These are phyloP conservation scores for Daldinia sp. DNA, from an alignment of 2,329 filamentous ascomycete genomes.

Conservation along the genomic window DNA sequence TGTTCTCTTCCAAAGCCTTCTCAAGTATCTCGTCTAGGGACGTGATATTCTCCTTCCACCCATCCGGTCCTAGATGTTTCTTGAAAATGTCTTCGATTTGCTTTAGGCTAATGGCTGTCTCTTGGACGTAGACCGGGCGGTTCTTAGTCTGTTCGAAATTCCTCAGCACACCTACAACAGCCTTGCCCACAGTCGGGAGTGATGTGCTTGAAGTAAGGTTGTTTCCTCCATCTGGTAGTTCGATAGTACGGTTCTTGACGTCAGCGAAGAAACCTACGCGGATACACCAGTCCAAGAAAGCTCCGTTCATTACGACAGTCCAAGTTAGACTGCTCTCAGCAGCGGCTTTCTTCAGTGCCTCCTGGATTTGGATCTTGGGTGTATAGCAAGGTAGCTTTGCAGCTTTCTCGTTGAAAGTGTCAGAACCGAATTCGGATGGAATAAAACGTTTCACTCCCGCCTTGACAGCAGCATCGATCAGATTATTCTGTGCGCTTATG, in stretches of 20 bases:
- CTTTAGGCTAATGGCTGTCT: slow-evolving; percentile 62
- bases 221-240: slow-evolving; percentile 65
- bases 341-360: slow-evolving; percentile 57
- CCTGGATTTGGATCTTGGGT: slow-evolving; percentile 60
- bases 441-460: slow-evolving; percentile 72
- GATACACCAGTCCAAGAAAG: slow-evolving; percentile 71
- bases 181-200: slow-evolving; percentile 60
- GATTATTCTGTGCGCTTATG: slow-evolving; percentile 56
- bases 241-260: slow-evolving; percentile 55
- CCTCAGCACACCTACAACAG: slow-evolving; percentile 61
- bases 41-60: slow-evolving; percentile 46
- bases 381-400: slow-evolving; percentile 63
- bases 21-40: slow-evolving; percentile 46
- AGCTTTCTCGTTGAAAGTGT: slow-evolving; percentile 55
- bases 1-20: slow-evolving; percentile 48
- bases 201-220: slow-evolving; percentile 61
- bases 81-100: slow-evolving; percentile 56
- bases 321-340: slow-evolving; percentile 62
- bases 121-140: slow-evolving; percentile 59
- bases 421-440: slow-evolving; percentile 66
- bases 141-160: slow-evolving; percentile 67
- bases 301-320: slow-evolving; percentile 64
- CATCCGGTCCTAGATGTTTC: slow-evolving; percentile 46
- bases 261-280: slow-evolving; percentile 59
- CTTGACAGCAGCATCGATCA: slow-evolving; percentile 69